Base-by-base conservation (phyloP, 169 alveolate genomes). In the Cryptosporidium meleagridis region DNA sequence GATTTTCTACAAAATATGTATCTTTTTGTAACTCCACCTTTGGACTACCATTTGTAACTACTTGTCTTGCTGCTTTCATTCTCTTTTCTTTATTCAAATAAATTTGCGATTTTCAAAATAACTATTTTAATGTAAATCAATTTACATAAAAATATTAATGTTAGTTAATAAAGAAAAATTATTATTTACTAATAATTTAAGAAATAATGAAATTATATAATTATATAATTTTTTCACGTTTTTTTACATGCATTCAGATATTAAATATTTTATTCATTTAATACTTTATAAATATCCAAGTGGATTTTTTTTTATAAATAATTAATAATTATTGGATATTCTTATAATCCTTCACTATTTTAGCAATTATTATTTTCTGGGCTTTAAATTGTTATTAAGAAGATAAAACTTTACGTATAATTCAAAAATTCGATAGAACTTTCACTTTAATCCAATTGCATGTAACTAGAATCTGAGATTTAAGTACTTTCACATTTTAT, bases 11-110 rank as follows among this genome's bases (percentile, higher is more conserved):
- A 5, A 37, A 10, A 67, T 80, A 80, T n/a, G 75, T 80, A 41
- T 80, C 89, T 31, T 80, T 80, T n/a, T 80, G 89, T 39, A 80
- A 45, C 23, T 80, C 80, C n/a, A 80, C 75, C 26, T 23, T 62
- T 59, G 89, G 89, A 39, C 51, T 44, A 8, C 89, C 89, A 26
- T 14, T 80, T 39, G 89, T 29, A 21, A 59, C 75, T 6, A 80
- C 89, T 65, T 80, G 29, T 62, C 89, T 80, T 45, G 48, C 67
- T 41, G 51, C 68, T 35, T 80, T 80, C 89, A 62, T 80, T 23
- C 10, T 75, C 18, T 5, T 37, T 37, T 53, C 10, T 55, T 5
- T 37, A 3, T 53, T 7, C 26, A 48, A 12, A 8, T 55, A n/a
- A 55, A 3, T 16, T 55, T 55, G 67, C 67, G 67, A 55, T 55